Evolutionary conservation across 2,329 filamentous ascomycete species (phyloP).

Genomic region (Cordyceps pruinosa): DNA sequence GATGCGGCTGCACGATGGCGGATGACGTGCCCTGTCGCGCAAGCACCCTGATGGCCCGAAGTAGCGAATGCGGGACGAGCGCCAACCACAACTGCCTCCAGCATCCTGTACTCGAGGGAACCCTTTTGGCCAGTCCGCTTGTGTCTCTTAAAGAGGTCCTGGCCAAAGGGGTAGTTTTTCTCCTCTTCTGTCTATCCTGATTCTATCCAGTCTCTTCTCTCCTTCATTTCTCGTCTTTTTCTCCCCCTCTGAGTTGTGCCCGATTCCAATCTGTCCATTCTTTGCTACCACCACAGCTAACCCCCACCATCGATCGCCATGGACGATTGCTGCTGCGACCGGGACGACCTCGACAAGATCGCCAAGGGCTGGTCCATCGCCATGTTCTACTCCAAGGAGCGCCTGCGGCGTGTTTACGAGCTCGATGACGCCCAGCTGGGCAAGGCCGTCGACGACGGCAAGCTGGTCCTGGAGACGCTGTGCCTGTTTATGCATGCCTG

Average conservation of each 20-base stretch:
- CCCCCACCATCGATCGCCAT: conserved; percentile 11
- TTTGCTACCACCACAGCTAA: background rate
- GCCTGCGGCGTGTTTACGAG: conserved; percentile 26
- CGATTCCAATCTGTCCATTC: background rate
- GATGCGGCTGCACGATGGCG: background rate
- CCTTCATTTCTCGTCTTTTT: background rate
- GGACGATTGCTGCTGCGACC: conserved; percentile 18
- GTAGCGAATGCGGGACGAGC: background rate
- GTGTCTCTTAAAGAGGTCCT: background rate
- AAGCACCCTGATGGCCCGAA: conserved; percentile 5
- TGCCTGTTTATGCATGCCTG: conserved; percentile 35
- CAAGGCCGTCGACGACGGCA: conserved; percentile 25
- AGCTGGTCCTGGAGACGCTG: conserved; percentile 31
- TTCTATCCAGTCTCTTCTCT: background rate
- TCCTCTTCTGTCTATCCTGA: background rate
- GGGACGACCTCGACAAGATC: conserved; percentile 28
- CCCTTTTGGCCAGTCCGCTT: conserved; percentile 4
- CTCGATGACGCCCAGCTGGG: conserved; percentile 28
- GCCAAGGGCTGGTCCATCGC: conserved; percentile 33
- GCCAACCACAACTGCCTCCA: too few relatives aligned
- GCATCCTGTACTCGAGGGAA: background rate
- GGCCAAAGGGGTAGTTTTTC: background rate
- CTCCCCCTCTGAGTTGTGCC: background rate
- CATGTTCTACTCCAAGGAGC: conserved; percentile 29
- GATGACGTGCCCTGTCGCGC: background rate